Conservation (phyloP, 768 basidiomycete genomes). For the Fibroporia radiculosa region DNA sequence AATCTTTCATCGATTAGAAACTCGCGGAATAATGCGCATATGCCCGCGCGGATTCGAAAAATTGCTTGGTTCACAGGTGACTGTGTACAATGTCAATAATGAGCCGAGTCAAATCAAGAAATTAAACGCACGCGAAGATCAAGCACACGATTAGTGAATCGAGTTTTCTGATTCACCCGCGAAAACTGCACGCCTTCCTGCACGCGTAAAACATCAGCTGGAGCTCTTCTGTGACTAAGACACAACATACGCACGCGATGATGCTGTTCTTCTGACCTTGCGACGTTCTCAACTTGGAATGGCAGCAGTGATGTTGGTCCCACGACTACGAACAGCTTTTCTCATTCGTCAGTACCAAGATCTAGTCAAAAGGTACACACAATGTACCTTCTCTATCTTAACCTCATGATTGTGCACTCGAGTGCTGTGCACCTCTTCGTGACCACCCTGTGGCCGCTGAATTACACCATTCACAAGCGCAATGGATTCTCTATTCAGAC, state of each 20-base stretch:
- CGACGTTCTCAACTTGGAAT: slow-evolving; percentile 25
- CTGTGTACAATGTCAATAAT: neutral
- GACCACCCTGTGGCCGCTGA: slow-evolving; percentile 63
- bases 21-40: slow-evolving; percentile 82
- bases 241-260: neutral
- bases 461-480: slow-evolving; percentile 83
- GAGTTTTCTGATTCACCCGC: slow-evolving; percentile 82
- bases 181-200: slow-evolving; percentile 51
- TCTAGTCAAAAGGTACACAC: neutral
- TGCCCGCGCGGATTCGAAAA: slow-evolving; percentile 82
- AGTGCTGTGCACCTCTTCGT: slow-evolving; percentile 67
- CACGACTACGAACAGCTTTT: slow-evolving; percentile 18
- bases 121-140: slow-evolving; percentile 72
- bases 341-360: neutral
- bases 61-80: slow-evolving; percentile 89
- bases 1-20: slow-evolving; percentile 69
- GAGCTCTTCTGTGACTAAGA: slow-evolving; percentile 11
- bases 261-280: slow-evolving; percentile 37
- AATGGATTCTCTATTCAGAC: slow-evolving; percentile 77
- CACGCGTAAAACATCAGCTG: slow-evolving; percentile 67
- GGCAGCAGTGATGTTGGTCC: slow-evolving; percentile 19
- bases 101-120: neutral
- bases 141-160: slow-evolving; percentile 87
- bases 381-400: slow-evolving; percentile 61
- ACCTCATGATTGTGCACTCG: slow-evolving; percentile 85